Base-by-base conservation (phyloP, 139 green algal species). In the Chlamydomonas sp. region DNA sequence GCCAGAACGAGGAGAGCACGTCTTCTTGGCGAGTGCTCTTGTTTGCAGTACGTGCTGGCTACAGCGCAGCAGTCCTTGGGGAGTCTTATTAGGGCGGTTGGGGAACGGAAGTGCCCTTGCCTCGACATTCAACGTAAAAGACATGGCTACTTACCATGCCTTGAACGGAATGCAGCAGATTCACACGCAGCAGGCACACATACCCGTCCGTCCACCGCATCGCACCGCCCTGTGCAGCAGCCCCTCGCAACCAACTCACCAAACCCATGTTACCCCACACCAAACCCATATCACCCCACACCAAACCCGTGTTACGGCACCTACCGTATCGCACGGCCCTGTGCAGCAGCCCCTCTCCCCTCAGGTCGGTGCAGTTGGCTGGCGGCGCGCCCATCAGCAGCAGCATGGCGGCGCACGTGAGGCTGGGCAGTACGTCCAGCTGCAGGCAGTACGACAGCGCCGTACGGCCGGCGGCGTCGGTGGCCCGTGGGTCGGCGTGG, bases 301-400 rank as follows among this genome's bases (percentile, higher is more conserved):
- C 57, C 18, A 59, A 77, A 17, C 9, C 18, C 71, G 5, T n/a
- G 9, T 49, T 20, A 77, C 71, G 71, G 8, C 3, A 69, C 83
- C 3, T 17, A 88, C 84, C 84, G 57, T 82, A 80, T 3, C 84
- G 74, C 18, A 90, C 85, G 9, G 85, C 85, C 2, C 85, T 69
- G 85, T 90, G 85, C 62, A 90, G 71, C 18, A 85, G 14, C 4
- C 85, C 85, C 85, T 90, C 85, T 7, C 85, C 85, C 3, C 16
- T 12, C 6, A 58, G 20, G 64, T 90, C 85, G 78, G 78, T 14
- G 67, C 69, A 73, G 85, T 81, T 62, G 20, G 68, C 69, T 1
- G 85, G 61, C n/a, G 31, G 0, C 9, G 77, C 72, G 59, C 85
- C 85, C 59, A 57, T 62, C 10, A 62, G 58, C 85, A 90, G 68